Percentiles rank a stretch among this genome's conserved stretches.
Conservation (phyloP, 495 filamentous ascomycete genomes). For the Sordaria brevicollis region DNA sequence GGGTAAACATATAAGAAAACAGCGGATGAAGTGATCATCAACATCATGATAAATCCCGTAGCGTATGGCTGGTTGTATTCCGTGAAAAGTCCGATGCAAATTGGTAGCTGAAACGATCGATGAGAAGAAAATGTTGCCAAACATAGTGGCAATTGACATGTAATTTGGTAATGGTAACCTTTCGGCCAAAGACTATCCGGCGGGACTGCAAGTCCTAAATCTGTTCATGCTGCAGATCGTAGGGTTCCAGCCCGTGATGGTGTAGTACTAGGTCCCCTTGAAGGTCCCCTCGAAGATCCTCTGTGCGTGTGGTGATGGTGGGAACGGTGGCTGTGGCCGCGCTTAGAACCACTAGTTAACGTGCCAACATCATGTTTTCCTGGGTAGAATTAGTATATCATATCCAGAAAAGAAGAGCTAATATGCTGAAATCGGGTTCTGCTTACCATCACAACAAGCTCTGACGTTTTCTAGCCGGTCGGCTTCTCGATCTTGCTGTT, state of each 20-base stretch:
- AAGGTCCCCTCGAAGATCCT: slow-evolving; percentile 27
- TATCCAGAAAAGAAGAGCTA: neutral
- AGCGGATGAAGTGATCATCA: slow-evolving; percentile 12
- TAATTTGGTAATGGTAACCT: slow-evolving; percentile 1
- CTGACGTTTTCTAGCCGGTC: slow-evolving; percentile 88
- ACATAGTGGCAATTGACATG: slow-evolving; percentile 1
- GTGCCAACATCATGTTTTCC: slow-evolving; percentile 68
- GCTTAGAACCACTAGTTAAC: slow-evolving; percentile 33
- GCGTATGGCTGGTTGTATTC: slow-evolving; percentile 18
- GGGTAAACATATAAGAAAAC: neutral
- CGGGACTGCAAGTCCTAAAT: neutral
- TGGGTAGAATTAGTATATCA: slow-evolving; percentile 24
- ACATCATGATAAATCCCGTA: slow-evolving; percentile 22
- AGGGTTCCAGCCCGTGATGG: slow-evolving; percentile 23
- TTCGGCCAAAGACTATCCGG: slow-evolving; percentile 2
- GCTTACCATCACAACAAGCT: slow-evolving; percentile 92
- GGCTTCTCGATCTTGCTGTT: slow-evolving; percentile 59
- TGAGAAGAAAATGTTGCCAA: slow-evolving; percentile 17
- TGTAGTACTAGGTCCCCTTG: slow-evolving; percentile 11
- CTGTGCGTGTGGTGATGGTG: slow-evolving; percentile 25
- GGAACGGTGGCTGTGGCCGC: slow-evolving; percentile 20
- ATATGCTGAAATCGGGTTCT: neutral
- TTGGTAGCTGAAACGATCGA: slow-evolving; percentile 26
- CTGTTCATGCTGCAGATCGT: slow-evolving; percentile 19
- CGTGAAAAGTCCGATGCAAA: slow-evolving; percentile 15